Evolutionary conservation across 148 eudicot genomes (phyloP).

Genomic region (Bassia scoparia): DNA sequence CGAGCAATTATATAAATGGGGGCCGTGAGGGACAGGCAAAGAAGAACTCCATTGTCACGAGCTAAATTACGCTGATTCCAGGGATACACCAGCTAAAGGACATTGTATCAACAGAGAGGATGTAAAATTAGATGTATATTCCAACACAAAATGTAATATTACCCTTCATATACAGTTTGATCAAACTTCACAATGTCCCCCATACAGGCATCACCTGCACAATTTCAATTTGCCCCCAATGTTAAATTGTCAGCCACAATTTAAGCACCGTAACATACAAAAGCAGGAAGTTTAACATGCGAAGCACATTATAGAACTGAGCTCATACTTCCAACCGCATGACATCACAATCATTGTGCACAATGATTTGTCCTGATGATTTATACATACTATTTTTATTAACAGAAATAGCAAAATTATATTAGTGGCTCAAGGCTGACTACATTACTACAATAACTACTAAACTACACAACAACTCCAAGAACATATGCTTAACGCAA

Average conservation of each 20-base stretch:
- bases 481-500: not conserved
- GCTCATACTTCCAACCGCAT: not conserved
- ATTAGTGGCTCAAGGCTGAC: no score
- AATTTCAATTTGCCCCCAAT: conserved; percentile 12
- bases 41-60: not conserved
- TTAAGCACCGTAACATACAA: not conserved
- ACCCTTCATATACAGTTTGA: conserved; percentile 80
- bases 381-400: no score
- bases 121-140: not conserved
- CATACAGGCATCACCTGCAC: conserved; percentile 83
- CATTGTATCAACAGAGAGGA: not conserved
- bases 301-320: not conserved
- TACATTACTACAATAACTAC: not conserved
- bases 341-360: not conserved
- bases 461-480: not conserved
- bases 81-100: not conserved
- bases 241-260: conserved; percentile 12
- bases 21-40: not conserved
- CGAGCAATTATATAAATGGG: conserved; percentile 12
- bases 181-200: conserved; percentile 82
- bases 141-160: conserved; percentile 15
- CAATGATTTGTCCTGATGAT: not conserved
- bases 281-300: not conserved
- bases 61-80: not conserved
- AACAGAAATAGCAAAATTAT: no score